A percentile compares a stretch with the other conserved stretches of the same genome.
Evolutionary conservation across 768 basidiomycete species (phyloP).

Genomic region (Rhizopogon salebrosus): DNA sequence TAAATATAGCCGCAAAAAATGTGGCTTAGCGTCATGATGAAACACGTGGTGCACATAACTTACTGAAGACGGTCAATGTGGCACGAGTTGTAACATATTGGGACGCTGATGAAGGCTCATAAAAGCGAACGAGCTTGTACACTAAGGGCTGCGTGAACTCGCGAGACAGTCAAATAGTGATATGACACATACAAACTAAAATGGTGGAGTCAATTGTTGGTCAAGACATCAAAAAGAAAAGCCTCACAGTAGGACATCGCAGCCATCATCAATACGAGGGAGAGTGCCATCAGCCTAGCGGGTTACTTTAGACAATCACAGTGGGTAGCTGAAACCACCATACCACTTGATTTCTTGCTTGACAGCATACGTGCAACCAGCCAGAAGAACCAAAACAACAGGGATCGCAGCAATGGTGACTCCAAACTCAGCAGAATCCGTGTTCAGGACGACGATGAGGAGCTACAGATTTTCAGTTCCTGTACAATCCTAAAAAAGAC

Average conservation of each 20-base stretch:
- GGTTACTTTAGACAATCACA: not conserved
- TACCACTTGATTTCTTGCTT: constrained; percentile 80
- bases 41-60: constrained; percentile 15
- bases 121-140: constrained; percentile 84
- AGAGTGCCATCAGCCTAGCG: constrained; percentile 64
- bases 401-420: constrained; percentile 82
- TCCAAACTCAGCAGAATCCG: constrained; percentile 69
- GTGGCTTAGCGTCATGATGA: not conserved
- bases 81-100: constrained; percentile 71
- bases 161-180: not conserved
- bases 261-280: constrained; percentile 73
- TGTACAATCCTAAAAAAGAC: not conserved
- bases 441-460: constrained; percentile 68
- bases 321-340: constrained; percentile 12
- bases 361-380: constrained; percentile 63
- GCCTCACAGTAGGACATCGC: constrained; percentile 71
- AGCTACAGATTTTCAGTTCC: constrained; percentile 43
- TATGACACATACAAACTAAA: constrained; percentile 24
- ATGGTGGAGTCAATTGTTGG: not conserved
- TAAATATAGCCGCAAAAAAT: constrained; percentile 20
- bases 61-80: constrained; percentile 80
- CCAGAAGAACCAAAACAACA: constrained; percentile 62
- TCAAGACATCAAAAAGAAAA: not conserved
- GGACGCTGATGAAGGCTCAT: constrained; percentile 47
- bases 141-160: constrained; percentile 35